Evolutionary conservation across 306 rosid species (phyloP), one percentile per base, ranked within the genome.

Genomic region (Cercis canadensis): DNA sequence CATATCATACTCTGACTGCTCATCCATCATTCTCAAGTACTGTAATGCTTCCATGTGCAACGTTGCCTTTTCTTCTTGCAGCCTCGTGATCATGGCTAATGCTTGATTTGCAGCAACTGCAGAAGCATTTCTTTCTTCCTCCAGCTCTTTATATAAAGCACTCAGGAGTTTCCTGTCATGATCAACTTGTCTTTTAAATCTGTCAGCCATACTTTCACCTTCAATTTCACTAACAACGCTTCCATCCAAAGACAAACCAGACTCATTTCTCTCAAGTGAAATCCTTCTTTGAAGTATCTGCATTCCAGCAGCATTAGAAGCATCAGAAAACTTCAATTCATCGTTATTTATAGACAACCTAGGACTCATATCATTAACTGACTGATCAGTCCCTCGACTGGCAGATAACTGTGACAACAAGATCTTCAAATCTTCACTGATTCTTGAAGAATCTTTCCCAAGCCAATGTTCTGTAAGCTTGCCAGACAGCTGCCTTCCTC

Each of bases 111-210:
- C 86, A 40, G 96, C 89, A 61, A 86, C 59, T 13, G 96, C 87
- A 56, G 96, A 92, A 65, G 97, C 96, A 68, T 79, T 92, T 84
- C 96, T 82, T 65, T 92, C 97, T 84, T 92, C 97, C 67, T 92
- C 96, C 81, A 92, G 76, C 86, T 92, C 97, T 83, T 79, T 89
- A 69, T 92, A 87, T 80, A 92, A 72, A 34, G 78, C 82, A 72
- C 40, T 82, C 87, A 89, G 12, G 53, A 87, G 79, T 76, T 81
- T 95, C 91, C 84, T 91, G 70, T 91, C 97, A 71, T 89, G 92
- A 72, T 91, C 99, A 57, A 87, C 59, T 80, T 91, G 96, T 62
- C 99, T 79, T 70, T 82, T 95, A 36, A 89, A 70, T 77, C 87
- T 71, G 62, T 89, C 97, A 33, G 80, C 77, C 18, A 51, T 15